Percentiles rank a stretch among this genome's conserved stretches.
phyloP scores from a whole-genome alignment of 2,329 filamentous ascomycete genomes.

The Clonostachys rosea region DNA sequence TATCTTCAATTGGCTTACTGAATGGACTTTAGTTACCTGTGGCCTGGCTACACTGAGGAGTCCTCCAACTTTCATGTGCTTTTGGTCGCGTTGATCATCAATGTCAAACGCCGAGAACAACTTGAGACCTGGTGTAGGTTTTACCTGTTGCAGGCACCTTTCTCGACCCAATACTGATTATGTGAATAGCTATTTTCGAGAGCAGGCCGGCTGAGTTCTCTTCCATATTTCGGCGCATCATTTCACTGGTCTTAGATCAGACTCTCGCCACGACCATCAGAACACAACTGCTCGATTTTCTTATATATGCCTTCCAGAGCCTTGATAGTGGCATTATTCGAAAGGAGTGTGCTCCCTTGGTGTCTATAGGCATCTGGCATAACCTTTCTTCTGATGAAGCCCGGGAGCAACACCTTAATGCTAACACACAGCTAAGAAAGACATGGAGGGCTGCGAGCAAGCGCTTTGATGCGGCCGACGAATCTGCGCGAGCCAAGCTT shows the following conservation, averaged over 20 bases:
- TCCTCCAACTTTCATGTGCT: slow-evolving; percentile 90
- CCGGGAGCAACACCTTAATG: slow-evolving; percentile 69
- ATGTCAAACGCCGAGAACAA: slow-evolving; percentile 83
- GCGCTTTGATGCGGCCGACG: slow-evolving; percentile 82
- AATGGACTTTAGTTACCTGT: slow-evolving; percentile 64
- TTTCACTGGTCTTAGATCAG: slow-evolving; percentile 78
- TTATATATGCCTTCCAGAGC: slow-evolving; percentile 90
- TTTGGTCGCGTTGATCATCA: slow-evolving; percentile 78
- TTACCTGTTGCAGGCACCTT: background rate
- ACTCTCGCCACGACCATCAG: slow-evolving; percentile 64
- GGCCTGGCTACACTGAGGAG: slow-evolving; percentile 87
- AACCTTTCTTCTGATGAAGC: slow-evolving; percentile 76
- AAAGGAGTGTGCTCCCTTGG: slow-evolving; percentile 93
- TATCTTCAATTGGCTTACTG: background rate
- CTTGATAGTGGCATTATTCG: slow-evolving; percentile 84
- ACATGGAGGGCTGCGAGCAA: slow-evolving; percentile 86
- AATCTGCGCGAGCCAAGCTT: slow-evolving; percentile 69
- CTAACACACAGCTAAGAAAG: slow-evolving; percentile 72
- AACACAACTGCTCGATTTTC: slow-evolving; percentile 80
- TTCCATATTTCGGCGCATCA: slow-evolving; percentile 78
- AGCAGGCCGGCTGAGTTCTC: slow-evolving; percentile 80
- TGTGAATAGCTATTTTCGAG: slow-evolving; percentile 62
- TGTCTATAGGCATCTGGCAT: slow-evolving; percentile 94
- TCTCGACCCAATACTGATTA: background rate
- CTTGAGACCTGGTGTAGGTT: slow-evolving; percentile 78